These are phyloP conservation scores for Tricholoma saponaceum DNA, from an alignment of 768 basidiomycete genomes.

Conservation along the genomic window DNA sequence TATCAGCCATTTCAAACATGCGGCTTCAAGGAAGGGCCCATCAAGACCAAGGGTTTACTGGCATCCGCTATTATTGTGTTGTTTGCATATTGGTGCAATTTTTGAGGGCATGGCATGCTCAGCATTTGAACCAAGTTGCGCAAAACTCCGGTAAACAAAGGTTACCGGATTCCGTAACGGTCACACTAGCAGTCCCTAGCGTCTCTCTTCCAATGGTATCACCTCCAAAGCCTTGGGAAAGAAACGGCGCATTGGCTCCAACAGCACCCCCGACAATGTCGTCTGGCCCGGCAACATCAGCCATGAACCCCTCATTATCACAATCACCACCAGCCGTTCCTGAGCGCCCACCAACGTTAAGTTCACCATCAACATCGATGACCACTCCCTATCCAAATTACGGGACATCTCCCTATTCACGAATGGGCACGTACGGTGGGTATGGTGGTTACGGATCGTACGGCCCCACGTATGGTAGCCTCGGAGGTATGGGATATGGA, in stretches of 20 bases:
- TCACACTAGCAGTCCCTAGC: too few relatives aligned
- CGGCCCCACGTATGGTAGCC: constrained; percentile 23
- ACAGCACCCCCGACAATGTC: constrained; percentile 23
- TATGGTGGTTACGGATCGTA: constrained; percentile 29
- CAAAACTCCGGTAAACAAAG: too few relatives aligned
- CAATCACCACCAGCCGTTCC: constrained; percentile 42
- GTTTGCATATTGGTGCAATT: too few relatives aligned
- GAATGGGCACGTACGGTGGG: constrained; percentile 29
- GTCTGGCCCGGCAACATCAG: constrained; percentile 23
- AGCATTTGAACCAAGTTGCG: too few relatives aligned
- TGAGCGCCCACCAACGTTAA: constrained; percentile 55
- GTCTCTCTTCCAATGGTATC: constrained; percentile 51
- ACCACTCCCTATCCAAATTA: constrained; percentile 43
- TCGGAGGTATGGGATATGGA: constrained; percentile 30
- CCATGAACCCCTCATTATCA: constrained; percentile 18
- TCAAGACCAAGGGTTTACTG: too few relatives aligned
- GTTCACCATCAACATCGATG: constrained; percentile 28
- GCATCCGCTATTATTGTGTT: too few relatives aligned
- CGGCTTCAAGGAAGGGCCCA: too few relatives aligned
- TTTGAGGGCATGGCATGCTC: too few relatives aligned
- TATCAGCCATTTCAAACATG: too few relatives aligned
- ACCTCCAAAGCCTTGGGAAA: constrained; percentile 91
- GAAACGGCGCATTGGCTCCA: constrained; percentile 39
- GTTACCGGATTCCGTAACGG: too few relatives aligned
- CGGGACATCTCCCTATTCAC: constrained; percentile 40